Conservation (phyloP, 352 stramenopile genomes). For the Globisporangium acanthophoron region DNA sequence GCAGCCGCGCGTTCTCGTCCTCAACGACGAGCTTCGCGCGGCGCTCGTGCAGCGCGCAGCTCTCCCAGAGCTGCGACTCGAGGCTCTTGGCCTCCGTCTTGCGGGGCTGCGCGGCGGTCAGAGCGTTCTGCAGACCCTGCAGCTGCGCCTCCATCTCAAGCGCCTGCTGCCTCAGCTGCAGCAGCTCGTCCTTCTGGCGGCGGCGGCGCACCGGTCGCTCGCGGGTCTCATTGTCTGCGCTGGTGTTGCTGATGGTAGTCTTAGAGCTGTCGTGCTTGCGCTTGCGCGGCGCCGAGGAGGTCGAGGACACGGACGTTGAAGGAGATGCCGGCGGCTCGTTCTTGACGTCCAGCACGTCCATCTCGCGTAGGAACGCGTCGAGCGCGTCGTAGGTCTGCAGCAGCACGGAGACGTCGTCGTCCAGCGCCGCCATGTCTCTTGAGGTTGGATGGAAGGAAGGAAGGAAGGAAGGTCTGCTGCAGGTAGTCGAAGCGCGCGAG, state of each 20-base stretch:
- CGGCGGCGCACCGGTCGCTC: slow-evolving; percentile 4
- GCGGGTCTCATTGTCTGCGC: neutral
- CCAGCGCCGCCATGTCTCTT: neutral
- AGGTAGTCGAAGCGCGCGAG: neutral
- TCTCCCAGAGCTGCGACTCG: neutral
- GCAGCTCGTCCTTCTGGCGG: slow-evolving; percentile 12
- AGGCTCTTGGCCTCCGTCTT: neutral
- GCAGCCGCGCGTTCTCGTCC: slow-evolving; percentile 8
- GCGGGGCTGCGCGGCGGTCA: neutral
- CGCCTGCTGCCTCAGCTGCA: slow-evolving; percentile 7
- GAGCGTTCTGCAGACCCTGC: neutral
- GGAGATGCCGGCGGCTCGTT: neutral
- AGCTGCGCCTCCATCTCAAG: slow-evolving; percentile 8
- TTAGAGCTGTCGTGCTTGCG: slow-evolving; percentile 5
- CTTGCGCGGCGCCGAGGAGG: slow-evolving; percentile 1
- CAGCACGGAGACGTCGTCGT: slow-evolving; percentile 5
- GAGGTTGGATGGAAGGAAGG: no score
- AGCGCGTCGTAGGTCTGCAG: slow-evolving; percentile 9
- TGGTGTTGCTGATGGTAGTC: neutral
- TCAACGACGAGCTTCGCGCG: neutral
- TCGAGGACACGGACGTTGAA: neutral
- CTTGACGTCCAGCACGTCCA: slow-evolving; percentile 6
- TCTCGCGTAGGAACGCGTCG: slow-evolving; percentile 12
- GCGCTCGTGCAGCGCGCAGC: neutral
- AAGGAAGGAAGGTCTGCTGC: no score